Evolutionary conservation across 208 protist genomes (phyloP).

Genomic region (Acanthamoeba royreba): DNA sequence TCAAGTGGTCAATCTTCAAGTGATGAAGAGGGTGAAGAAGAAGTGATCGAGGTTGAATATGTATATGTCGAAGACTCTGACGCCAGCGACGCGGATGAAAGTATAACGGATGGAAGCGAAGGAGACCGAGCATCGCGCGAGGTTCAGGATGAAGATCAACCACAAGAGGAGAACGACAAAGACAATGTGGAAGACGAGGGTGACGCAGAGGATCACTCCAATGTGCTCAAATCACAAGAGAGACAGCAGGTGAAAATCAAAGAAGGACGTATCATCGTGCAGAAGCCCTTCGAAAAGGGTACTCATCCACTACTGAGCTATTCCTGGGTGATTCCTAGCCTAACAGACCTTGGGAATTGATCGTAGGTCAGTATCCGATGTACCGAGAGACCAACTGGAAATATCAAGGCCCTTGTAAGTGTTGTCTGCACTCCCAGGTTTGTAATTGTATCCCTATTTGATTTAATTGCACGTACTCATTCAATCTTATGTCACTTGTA

Average conservation of each 20-base stretch:
- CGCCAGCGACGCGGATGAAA: background rate
- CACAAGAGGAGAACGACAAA: background rate
- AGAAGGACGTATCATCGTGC: background rate
- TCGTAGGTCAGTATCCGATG: conserved; percentile 23
- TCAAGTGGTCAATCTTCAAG: background rate
- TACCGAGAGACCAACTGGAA: conserved; percentile 50
- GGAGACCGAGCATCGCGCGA: too few species aligned
- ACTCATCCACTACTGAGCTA: too few species aligned
- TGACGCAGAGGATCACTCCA: background rate
- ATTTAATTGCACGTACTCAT: background rate
- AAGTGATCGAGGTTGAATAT: background rate
- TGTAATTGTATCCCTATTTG: background rate
- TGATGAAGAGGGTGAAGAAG: background rate
- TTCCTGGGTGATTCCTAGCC: background rate
- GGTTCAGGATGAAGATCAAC: background rate
- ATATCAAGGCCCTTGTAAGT: background rate
- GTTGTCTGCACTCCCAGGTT: background rate
- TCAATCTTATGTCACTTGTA: background rate
- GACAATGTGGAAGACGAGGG: background rate
- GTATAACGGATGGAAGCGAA: background rate
- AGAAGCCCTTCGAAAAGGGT: conserved; percentile 29
- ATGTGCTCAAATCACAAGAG: background rate
- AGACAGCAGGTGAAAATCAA: background rate
- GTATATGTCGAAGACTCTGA: background rate
- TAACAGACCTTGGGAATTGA: background rate